A percentile compares a stretch with the other conserved stretches of the same genome.
Evolutionary conservation across 2,329 filamentous ascomycete species (phyloP).

Genomic region (Chaetomium sp.): DNA sequence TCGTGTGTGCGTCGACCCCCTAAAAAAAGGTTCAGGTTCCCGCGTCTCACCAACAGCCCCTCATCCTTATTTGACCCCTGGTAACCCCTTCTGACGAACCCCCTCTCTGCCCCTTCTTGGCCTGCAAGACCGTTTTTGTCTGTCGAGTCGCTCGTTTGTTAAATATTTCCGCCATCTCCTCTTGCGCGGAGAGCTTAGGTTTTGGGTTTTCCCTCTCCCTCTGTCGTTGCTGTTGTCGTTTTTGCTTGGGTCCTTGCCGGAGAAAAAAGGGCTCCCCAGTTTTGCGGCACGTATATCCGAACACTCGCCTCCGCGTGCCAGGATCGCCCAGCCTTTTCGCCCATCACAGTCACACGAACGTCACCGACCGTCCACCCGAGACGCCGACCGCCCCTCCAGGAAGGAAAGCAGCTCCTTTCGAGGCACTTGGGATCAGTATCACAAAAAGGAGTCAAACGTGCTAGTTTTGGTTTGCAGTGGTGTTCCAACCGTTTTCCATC

Average conservation of each 20-base stretch:
- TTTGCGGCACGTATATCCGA: constrained; percentile 3
- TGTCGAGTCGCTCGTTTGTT: too few relatives aligned
- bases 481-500: background rate
- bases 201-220: too few relatives aligned
- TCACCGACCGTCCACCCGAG: constrained; percentile 1
- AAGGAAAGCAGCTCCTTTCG: background rate
- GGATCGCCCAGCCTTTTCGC: background rate
- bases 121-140: too few relatives aligned
- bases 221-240: background rate
- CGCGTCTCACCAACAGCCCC: constrained; percentile 20
- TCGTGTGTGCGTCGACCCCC: constrained; percentile 9
- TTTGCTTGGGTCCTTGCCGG: background rate
- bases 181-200: too few relatives aligned
- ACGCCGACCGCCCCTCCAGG: too few relatives aligned
- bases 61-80: constrained; percentile 17
- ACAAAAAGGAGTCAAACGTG: background rate
- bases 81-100: constrained; percentile 7
- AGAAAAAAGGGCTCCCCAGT: background rate
- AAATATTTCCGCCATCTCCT: too few relatives aligned
- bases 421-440: background rate
- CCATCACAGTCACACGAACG: background rate
- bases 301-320: background rate
- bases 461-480: background rate
- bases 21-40: constrained; percentile 19
- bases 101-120: background rate